phyloP scores from a whole-genome alignment of 148 eudicot species.

The Cornus florida region DNA sequence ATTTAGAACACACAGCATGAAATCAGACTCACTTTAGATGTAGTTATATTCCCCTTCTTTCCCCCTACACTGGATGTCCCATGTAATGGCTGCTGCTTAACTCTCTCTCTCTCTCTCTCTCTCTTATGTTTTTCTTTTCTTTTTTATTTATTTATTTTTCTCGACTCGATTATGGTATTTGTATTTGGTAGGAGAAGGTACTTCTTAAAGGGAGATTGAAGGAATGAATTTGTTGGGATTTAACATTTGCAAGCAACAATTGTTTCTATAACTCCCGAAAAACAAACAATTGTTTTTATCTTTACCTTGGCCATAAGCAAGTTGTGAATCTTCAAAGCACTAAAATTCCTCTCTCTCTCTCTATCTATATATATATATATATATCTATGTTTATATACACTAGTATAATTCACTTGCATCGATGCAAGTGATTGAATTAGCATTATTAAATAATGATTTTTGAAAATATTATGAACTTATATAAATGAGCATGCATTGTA shows the following conservation, averaged over 20 bases:
- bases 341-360: neutral
- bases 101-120: too few relatives aligned
- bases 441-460: too few relatives aligned
- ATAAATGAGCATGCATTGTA: too few relatives aligned
- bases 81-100: neutral
- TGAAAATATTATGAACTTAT: too few relatives aligned
- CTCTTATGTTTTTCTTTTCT: neutral
- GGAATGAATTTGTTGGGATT: neutral
- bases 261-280: too few relatives aligned
- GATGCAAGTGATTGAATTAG: too few relatives aligned
- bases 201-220: neutral
- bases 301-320: neutral
- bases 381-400: too few relatives aligned
- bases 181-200: neutral
- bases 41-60: neutral
- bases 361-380: neutral
- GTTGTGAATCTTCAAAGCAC: neutral
- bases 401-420: too few relatives aligned
- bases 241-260: neutral
- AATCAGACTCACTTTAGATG: neutral
- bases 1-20: constrained; percentile 13
- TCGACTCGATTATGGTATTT: neutral
- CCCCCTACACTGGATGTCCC: constrained; percentile 1
- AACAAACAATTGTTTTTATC: neutral
- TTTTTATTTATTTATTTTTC: too few relatives aligned